These are phyloP conservation scores for Coemansia sp. DNA, from an alignment of 371 early-diverging fungal genomes.

Conservation along the genomic window DNA sequence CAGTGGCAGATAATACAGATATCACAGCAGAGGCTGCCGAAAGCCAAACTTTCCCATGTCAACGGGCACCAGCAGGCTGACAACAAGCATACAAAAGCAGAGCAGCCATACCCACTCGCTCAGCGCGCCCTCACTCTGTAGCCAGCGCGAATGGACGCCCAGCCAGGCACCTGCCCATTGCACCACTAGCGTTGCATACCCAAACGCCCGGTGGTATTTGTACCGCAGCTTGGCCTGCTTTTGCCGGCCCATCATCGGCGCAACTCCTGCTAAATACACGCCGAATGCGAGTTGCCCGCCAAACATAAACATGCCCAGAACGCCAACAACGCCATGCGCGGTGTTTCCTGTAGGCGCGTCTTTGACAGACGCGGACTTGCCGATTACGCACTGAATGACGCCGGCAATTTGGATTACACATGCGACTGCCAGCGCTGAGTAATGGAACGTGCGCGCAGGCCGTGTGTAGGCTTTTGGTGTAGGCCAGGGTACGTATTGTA, in stretches of 20 bases:
- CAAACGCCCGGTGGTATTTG: conserved; percentile 11
- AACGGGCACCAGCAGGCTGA: conserved; percentile 13
- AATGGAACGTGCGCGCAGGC: not conserved
- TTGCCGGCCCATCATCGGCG: not conserved
- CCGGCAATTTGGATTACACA: conserved; percentile 2
- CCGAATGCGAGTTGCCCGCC: conserved; percentile 10
- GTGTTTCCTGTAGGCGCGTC: not conserved
- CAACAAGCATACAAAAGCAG: conserved; percentile 9
- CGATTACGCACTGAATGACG: conserved; percentile 4
- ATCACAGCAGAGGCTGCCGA: too few relatives aligned
- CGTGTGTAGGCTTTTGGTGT: not conserved
- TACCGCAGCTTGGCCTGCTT: not conserved
- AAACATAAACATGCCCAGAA: conserved; percentile 4
- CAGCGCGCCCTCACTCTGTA: not conserved
- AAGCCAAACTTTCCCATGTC: conserved; percentile 14
- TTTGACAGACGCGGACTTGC: not conserved
- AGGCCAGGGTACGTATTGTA: conserved; percentile 20
- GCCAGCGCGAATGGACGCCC: conserved; percentile 26
- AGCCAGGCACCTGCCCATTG: conserved; percentile 34
- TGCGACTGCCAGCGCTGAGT: not conserved
- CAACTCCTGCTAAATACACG: not conserved
- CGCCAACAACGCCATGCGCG: conserved; percentile 8
- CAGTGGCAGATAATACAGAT: too few relatives aligned
- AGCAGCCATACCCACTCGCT: conserved; percentile 21
- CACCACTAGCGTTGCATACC: conserved; percentile 4